These are phyloP conservation scores for Crithidia expoeki DNA, from an alignment of 208 protist species.

Conservation along the genomic window DNA sequence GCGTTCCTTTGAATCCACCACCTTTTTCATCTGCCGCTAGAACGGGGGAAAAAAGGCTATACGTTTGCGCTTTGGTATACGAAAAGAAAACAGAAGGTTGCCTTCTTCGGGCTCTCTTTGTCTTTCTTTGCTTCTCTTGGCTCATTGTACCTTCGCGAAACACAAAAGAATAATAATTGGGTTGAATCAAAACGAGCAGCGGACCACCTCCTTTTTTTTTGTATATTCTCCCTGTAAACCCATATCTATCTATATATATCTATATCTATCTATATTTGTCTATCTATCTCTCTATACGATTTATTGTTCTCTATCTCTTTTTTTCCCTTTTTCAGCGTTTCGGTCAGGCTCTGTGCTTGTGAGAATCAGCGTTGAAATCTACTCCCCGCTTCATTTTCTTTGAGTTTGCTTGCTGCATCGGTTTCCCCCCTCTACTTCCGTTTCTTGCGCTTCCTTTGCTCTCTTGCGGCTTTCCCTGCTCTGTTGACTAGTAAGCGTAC, in stretches of 20 bases:
- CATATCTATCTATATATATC: neutral
- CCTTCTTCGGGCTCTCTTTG: neutral
- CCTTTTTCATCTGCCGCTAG: neutral
- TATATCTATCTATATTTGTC: neutral
- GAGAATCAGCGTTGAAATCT: neutral
- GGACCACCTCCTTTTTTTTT: neutral
- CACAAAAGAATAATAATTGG: neutral
- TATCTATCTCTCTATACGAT: no score
- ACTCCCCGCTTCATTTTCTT: neutral
- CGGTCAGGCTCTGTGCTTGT: neutral
- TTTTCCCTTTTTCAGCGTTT: slow-evolving; percentile 2
- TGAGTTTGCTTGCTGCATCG: neutral
- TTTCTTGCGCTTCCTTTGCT: neutral
- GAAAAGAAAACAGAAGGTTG: neutral
- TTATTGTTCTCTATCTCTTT: neutral
- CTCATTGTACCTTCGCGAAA: neutral
- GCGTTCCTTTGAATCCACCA: neutral
- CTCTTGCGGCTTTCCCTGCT: slow-evolving; percentile 2
- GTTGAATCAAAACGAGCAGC: neutral
- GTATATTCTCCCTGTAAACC: neutral
- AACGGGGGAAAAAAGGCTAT: neutral
- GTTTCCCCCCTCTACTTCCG: neutral
- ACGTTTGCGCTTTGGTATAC: neutral
- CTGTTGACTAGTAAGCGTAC: neutral
- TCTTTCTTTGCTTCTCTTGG: neutral